Conservation (phyloP, 257 asterid genomes). For the Ligustrum vulgare region DNA sequence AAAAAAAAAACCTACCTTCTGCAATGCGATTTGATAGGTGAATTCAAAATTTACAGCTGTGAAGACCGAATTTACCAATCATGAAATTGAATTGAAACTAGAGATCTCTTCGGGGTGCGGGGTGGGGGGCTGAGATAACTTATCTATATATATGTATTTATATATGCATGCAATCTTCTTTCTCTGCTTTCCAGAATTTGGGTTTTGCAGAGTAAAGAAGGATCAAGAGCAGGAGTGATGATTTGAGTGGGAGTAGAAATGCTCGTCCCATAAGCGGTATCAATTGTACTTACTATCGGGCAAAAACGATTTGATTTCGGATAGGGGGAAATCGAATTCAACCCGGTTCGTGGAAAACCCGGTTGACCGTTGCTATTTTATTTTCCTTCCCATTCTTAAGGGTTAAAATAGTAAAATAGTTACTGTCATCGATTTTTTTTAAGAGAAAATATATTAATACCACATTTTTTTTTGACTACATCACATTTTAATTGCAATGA, state of each 20-base stretch:
- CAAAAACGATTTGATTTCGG: conserved; percentile 2
- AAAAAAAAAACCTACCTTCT: conserved; percentile 7
- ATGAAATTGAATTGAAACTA: conserved; percentile 22
- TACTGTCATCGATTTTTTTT: too few species aligned
- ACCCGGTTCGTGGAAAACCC: conserved; percentile 12
- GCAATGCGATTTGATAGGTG: conserved; percentile 13
- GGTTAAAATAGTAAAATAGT: background rate
- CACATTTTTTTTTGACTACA: too few species aligned
- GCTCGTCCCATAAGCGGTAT: background rate
- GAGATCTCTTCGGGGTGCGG: conserved; percentile 23
- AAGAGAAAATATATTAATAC: too few species aligned
- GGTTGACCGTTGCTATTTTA: background rate
- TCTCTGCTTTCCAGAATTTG: conserved; percentile 9
- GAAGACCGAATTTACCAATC: conserved; percentile 25
- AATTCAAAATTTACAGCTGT: conserved; percentile 22
- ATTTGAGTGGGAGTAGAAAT: background rate
- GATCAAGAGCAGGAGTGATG: conserved; percentile 32
- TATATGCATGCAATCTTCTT: conserved; percentile 14
- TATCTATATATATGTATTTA: background rate
- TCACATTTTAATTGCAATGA: too few species aligned
- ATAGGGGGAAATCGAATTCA: conserved; percentile 11
- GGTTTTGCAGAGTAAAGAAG: conserved; percentile 23
- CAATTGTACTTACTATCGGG: conserved; percentile 17
- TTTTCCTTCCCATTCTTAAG: background rate
- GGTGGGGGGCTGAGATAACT: background rate